phyloP scores from a whole-genome alignment of 2,329 filamentous ascomycete species.

The Fusarium goolgardi region DNA sequence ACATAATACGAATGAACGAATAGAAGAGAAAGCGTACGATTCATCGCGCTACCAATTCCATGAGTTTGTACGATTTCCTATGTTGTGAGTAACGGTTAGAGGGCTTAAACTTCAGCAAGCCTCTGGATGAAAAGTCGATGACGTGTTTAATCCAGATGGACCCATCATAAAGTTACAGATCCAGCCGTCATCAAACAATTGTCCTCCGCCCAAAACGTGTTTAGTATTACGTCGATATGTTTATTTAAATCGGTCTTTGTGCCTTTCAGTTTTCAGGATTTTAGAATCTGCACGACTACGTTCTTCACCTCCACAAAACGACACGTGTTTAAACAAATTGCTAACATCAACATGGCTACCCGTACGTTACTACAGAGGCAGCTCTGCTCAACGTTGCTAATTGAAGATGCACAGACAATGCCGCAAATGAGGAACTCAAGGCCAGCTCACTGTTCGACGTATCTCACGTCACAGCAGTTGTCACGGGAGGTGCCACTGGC shows the following conservation, averaged over 20 bases:
- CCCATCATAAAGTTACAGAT: background rate
- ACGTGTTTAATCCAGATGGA: background rate
- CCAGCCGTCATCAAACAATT: background rate
- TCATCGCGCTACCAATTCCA: too few species aligned
- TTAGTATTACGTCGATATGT: background rate
- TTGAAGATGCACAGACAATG: background rate
- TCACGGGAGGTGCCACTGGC: constrained; percentile 9
- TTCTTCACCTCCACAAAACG: background rate
- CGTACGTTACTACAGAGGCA: fast-evolving
- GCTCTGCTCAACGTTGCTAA: background rate
- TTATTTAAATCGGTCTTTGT: background rate
- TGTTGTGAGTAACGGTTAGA: too few species aligned
- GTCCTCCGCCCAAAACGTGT: fast-evolving
- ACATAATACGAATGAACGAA: too few species aligned
- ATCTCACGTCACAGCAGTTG: constrained; percentile 4
- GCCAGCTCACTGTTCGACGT: constrained; percentile 11
- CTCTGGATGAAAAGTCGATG: background rate
- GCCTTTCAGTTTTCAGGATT: background rate
- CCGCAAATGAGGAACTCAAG: constrained; percentile 1
- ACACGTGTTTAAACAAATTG: background rate
- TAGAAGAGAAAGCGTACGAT: too few species aligned
- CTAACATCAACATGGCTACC: background rate
- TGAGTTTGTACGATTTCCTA: too few species aligned
- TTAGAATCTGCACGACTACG: background rate
- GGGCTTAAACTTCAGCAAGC: fast-evolving